Percentiles rank a stretch among this genome's conserved stretches.
Conservation (phyloP, 2,329 filamentous ascomycete genomes). For the Leptographium wingfieldii region DNA sequence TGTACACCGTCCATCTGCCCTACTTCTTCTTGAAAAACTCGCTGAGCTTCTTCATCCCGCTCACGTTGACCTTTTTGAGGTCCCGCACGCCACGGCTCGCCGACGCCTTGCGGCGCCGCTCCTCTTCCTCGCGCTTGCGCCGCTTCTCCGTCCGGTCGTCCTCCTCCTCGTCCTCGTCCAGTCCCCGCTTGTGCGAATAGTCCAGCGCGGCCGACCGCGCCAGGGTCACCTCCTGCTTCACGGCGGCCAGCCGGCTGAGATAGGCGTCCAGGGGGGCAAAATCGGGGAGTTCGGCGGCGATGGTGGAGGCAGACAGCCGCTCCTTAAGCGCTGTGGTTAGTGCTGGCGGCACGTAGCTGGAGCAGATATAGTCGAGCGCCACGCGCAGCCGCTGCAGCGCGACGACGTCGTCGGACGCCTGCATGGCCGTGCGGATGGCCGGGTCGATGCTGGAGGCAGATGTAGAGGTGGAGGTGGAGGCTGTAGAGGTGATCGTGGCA, state of each 20-base stretch:
- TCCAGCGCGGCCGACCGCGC: conserved; percentile 51
- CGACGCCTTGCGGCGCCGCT: conserved; percentile 64
- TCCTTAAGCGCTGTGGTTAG: conserved; percentile 29
- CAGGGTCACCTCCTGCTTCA: conserved; percentile 60
- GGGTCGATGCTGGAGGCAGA: conserved; percentile 9
- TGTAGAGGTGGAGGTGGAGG: conserved; percentile 18
- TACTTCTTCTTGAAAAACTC: conserved; percentile 73
- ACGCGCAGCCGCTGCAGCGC: conserved; percentile 51
- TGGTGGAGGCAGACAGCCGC: conserved; percentile 1
- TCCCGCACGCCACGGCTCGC: conserved; percentile 67
- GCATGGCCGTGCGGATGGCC: conserved; percentile 24
- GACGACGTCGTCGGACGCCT: conserved; percentile 34
- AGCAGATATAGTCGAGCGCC: conserved; percentile 51
- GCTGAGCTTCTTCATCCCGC: conserved; percentile 94
- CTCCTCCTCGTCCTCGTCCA: conserved; percentile 52
- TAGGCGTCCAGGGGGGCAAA: conserved; percentile 63
- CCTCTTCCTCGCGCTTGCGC: conserved; percentile 76
- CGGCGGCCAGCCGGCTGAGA: conserved; percentile 48
- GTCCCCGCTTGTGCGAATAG: conserved; percentile 55
- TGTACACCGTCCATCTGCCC: neutral
- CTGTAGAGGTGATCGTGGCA: conserved; percentile 17
- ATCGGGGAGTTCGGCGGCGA: conserved; percentile 28
- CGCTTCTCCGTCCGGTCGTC: conserved; percentile 65
- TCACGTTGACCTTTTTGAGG: conserved; percentile 79
- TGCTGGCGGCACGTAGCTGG: conserved; percentile 42